Base-by-base conservation (phyloP, 139 green algal species). In the Limnomonas spitsbergensis region DNA sequence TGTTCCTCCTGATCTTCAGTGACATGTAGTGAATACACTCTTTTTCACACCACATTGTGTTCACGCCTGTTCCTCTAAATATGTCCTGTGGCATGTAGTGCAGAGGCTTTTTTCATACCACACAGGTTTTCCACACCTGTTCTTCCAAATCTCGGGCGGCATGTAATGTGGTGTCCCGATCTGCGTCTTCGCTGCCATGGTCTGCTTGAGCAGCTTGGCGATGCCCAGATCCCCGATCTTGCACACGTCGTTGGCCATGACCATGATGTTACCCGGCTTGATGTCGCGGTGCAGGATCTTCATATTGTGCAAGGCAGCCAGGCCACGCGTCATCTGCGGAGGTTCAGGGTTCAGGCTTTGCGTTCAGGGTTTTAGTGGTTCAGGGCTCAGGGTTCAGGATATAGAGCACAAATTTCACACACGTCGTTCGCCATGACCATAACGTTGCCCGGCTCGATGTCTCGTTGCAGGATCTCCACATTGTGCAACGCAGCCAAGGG, bases 91-190 rank as follows among this genome's bases (percentile, higher is more conserved):
- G n/a, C n/a, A n/a, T n/a, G n/a, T n/a, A n/a, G n/a, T n/a, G n/a
- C n/a, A n/a, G n/a, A n/a, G n/a, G n/a, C n/a, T n/a, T n/a, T n/a
- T n/a, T n/a, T n/a, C n/a, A n/a, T n/a, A n/a, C n/a, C n/a, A n/a
- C n/a, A n/a, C n/a, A n/a, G n/a, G n/a, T n/a, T n/a, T n/a, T n/a
- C n/a, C n/a, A n/a, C n/a, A 61, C 47, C 47, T 73, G 75, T 87
- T 92, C 35, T 80, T 85, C 91, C 91, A 97, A 35, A 97, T 88
- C 85, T 97, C 92, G 7, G 92, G 92, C 0, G 79, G 79, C 89
- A 95, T 95, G 86, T 93, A 93, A 76, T 92, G 86, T 0, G 89
- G 88, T 0, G 90, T 96, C 27, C 92, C 90, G 35, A 93, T 93
- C 86, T 94, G 92, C 0, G 90, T 94, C 67, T 89, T 88, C 38